Evolutionary conservation across 768 basidiomycete genomes (phyloP).

Genomic region (Suillus placidus): DNA sequence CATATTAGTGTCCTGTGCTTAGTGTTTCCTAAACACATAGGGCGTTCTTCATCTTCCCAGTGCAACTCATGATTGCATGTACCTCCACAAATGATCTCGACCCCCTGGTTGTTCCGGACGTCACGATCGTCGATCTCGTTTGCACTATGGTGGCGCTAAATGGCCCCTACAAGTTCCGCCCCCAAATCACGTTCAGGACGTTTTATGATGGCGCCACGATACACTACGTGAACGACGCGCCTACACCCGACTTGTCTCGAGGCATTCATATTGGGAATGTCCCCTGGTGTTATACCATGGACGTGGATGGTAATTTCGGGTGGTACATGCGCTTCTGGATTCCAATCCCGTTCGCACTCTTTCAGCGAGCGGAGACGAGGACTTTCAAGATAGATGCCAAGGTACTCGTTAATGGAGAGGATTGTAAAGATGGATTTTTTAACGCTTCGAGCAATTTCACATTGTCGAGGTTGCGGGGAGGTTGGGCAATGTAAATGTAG

Average conservation of each 20-base stretch:
- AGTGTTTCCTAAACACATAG: neutral
- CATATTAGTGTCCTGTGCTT: neutral
- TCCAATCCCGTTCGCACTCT: constrained; percentile 50
- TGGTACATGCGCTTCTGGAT: constrained; percentile 32
- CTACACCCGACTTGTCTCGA: neutral
- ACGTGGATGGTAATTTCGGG: constrained; percentile 16
- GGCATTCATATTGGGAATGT: constrained; percentile 26
- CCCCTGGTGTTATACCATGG: constrained; percentile 13
- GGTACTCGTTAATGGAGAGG: constrained; percentile 37
- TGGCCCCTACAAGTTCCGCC: neutral
- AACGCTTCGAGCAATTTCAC: constrained; percentile 38
- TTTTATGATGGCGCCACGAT: constrained; percentile 9
- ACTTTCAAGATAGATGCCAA: constrained; percentile 42
- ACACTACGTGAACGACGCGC: neutral
- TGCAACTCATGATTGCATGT: constrained; percentile 28
- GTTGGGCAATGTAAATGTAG: neutral
- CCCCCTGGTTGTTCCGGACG: constrained; percentile 13
- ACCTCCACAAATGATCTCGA: constrained; percentile 14
- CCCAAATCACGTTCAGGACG: neutral
- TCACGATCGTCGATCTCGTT: constrained; percentile 21
- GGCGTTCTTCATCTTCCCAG: constrained; percentile 23
- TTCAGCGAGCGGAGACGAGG: constrained; percentile 49
- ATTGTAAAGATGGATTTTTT: constrained; percentile 14
- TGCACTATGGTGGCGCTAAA: constrained; percentile 15
- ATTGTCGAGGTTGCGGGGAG: constrained; percentile 43